Base-by-base conservation (phyloP, 139 green algal species). In the Pleodorina starrii region DNA sequence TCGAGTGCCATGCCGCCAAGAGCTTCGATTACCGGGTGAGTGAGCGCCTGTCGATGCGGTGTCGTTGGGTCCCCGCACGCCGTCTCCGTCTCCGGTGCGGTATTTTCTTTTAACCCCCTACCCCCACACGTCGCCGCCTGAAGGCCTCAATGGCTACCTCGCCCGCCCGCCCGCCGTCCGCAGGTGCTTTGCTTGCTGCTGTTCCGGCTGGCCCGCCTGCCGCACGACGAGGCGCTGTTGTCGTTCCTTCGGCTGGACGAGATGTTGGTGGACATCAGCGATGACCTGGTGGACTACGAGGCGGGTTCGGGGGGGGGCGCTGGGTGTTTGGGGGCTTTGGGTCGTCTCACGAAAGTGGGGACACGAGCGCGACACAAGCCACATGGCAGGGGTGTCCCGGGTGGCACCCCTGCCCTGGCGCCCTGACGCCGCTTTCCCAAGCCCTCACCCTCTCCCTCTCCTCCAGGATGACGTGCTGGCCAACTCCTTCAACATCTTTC, bases 1-100 rank as follows among this genome's bases (percentile, higher is more conserved):
- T 97, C 21, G 59, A 32, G 9, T 89, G 92, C 44, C 95, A 95
- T 40, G 50, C 86, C 23, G 73, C 87, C 51, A 98, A 98, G 85
- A 96, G 91, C 80, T 98, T 98, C 92, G 96, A 98, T 63, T 98
- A 98, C 87, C 72, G 95, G 77, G 92, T 95, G 54, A 66, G n/a
- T n/a, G n/a, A n/a, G 54, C 54, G 54, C 9, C 54, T 66, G 54
- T 25, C 54, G 54, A 12, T n/a, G n/a, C n/a, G n/a, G n/a, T n/a
- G n/a, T n/a, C n/a, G n/a, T n/a, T n/a, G n/a, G n/a, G n/a, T n/a
- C n/a, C n/a, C n/a, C n/a, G n/a, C n/a, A n/a, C n/a, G n/a, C n/a
- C n/a, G n/a, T n/a, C n/a, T n/a, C n/a, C n/a, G n/a, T n/a, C n/a
- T n/a, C n/a, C n/a, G n/a, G n/a, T n/a, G n/a, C n/a, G n/a, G n/a